Base-by-base conservation (phyloP, 2,329 filamentous ascomycete genomes). In the Pseudofabraea citricarpa region DNA sequence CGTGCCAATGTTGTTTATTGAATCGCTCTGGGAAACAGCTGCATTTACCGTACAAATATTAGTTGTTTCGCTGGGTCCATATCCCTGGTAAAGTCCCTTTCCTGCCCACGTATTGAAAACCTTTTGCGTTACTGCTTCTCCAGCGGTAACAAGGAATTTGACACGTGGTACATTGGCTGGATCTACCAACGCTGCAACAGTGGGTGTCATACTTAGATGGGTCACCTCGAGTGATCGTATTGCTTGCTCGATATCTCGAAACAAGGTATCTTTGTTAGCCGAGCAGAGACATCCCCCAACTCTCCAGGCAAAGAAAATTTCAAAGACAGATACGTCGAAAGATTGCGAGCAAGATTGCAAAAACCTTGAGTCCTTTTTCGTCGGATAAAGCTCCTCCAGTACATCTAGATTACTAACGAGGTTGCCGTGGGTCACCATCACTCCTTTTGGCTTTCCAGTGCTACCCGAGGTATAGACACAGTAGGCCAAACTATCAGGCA, bases 301-400 rank as follows among this genome's bases (percentile, higher is more conserved):
- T 36, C 77, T 76, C 85, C 89, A 94, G 0, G 88, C 72, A 55
- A 88, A 94, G 60, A 95, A 91, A 12, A 94, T 90, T 56, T 95
- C 90, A 58, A 94, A 94, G 0, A 94, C 85, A 0, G 88, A 94
- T 2, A 94, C 82, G 57, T 94, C 87, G 57, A 94, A 95, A 0
- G 84, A 85, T 57, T 90, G 86, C 0, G 87, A 91, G 57, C 86
- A 94, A 2, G 86, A 80, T 62, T 95, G 90, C 0, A 95, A 69
- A 23, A 95, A 69, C n/a, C 81, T 75, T 1, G 58, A 45, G 2
- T 64, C 54, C 1, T 54, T 54, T 1, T 65, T 58, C 0, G 68
- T 66, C 0, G 86, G 85, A 56, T 94, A 95, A 0, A 87, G 66
- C 3, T 71, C 66, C 2, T 74, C 71, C 6, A 95, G 69, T 8